Evolutionary conservation across 176 grass and related monocot genomes (phyloP), one percentile per base, ranked within the genome.

Genomic region (Olyra latifolia): DNA sequence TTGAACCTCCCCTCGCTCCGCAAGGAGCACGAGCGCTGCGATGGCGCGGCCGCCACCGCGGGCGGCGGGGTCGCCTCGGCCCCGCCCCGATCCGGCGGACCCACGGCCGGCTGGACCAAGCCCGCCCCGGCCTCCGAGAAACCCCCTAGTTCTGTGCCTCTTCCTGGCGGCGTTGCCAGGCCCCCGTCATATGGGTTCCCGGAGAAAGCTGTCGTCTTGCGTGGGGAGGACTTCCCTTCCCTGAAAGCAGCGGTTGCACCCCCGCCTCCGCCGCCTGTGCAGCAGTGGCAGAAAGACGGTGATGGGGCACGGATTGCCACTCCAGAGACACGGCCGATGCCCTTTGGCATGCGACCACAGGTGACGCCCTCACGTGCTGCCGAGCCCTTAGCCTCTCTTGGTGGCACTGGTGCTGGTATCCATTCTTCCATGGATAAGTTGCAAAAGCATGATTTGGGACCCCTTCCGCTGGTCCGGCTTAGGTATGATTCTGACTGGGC

Each of bases 151-250:
- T 56, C 90, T 39, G 81, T 52, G 6, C 27, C 67, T 16, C 84
- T 47, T 3, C 74, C 86, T 13, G 71, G 84, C 11, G 41, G 52
- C 45, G 62, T 35, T 19, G 20, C 71, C 17, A 71, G 65, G 63
- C 62, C 75, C 16, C 81, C 88, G 0, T 57, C 74, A 3, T 86
- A 93, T 55, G 86, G 78, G 9, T 85, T 95, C 48, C 22, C 45
- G 19, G 92, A 91, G 53, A 98, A 87, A 88, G 86, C 92, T 13
- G 87, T 91, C 22, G 60, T 98, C 70, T 76, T 98, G 84, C 87
- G 91, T 6, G 92, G 96, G 20, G 96, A 98, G 81, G 96, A 98
- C 80, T 98, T 98, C 75, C 96, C 96, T 57, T 95, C 96, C 62
- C 77, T 98, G 35, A 83, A 88, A 59, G 96, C 96, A 10, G 88